These are phyloP conservation scores for Pycnococcus provasolii DNA, from an alignment of 139 green algal species.

Conservation along the genomic window DNA sequence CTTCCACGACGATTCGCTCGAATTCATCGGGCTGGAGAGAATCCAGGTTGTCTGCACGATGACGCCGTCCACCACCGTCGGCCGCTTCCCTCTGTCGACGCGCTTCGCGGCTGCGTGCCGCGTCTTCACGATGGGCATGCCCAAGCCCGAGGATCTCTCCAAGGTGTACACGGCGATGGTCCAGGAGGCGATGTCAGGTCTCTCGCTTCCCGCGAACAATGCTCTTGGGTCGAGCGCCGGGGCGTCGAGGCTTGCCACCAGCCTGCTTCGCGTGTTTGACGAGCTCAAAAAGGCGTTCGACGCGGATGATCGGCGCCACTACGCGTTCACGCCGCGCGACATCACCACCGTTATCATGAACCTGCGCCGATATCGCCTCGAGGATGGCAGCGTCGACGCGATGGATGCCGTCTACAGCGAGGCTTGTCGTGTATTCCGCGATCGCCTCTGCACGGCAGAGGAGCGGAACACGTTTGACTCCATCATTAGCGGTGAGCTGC, in stretches of 20 bases:
- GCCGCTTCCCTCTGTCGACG: slow-evolving; percentile 43
- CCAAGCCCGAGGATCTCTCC: slow-evolving; percentile 36
- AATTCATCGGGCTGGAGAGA: slow-evolving; percentile 60
- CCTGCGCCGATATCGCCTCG: slow-evolving; percentile 37
- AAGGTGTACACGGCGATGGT: slow-evolving; percentile 44
- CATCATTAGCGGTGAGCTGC: slow-evolving; percentile 6
- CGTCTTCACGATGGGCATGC: slow-evolving; percentile 41
- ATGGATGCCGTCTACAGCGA: slow-evolving; percentile 46
- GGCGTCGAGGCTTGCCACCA: slow-evolving; percentile 25
- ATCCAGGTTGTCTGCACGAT: slow-evolving; percentile 58
- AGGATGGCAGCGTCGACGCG: slow-evolving; percentile 2
- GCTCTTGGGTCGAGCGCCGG: too few relatives aligned
- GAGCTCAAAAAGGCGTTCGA: slow-evolving; percentile 30
- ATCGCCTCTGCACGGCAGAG: slow-evolving; percentile 40
- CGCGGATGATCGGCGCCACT: slow-evolving; percentile 43
- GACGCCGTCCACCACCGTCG: slow-evolving; percentile 46
- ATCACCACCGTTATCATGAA: slow-evolving; percentile 43
- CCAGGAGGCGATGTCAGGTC: not conserved
- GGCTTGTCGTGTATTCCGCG: slow-evolving; percentile 44
- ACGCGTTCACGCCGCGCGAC: slow-evolving; percentile 53
- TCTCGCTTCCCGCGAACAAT: too few relatives aligned
- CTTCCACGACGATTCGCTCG: slow-evolving; percentile 63
- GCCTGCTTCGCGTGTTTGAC: slow-evolving; percentile 50
- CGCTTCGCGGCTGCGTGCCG: slow-evolving; percentile 51
- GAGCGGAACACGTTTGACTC: slow-evolving; percentile 31